Evolutionary conservation across 2,329 filamentous ascomycete species (phyloP).

Genomic region (Dothistroma septosporum): DNA sequence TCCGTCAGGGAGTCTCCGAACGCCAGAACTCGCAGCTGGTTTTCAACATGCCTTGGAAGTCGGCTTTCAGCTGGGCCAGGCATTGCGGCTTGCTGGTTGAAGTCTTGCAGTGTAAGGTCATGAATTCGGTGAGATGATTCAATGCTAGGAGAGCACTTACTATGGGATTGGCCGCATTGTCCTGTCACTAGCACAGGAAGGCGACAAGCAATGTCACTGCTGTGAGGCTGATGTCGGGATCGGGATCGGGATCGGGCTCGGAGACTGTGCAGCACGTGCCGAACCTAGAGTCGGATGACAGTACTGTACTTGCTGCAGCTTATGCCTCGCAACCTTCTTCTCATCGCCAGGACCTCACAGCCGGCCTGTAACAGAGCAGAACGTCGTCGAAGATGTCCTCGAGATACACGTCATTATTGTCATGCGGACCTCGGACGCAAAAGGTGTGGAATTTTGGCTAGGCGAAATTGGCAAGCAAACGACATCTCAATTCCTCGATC

Average conservation of each 20-base stretch:
- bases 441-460: not conserved
- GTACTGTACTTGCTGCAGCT: not conserved
- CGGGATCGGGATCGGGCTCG: not conserved
- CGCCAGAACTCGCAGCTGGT: not conserved
- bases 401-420: not conserved
- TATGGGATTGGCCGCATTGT: too few relatives aligned
- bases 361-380: not conserved
- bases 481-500: not conserved
- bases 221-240: not conserved
- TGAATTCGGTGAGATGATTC: not conserved
- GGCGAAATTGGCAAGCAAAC: not conserved
- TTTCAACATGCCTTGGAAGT: not conserved
- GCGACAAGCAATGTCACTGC: not conserved
- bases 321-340: not conserved
- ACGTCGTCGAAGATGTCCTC: not conserved
- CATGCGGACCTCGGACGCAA: not conserved
- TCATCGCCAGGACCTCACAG: not conserved
- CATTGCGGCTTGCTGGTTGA: not conserved
- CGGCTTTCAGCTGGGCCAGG: not conserved
- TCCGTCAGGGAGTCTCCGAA: slow-evolving; percentile 5
- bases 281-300: not conserved
- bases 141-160: too few relatives aligned
- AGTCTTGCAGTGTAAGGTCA: not conserved
- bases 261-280: not conserved
- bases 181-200: too few relatives aligned